Evolutionary conservation across 1,284 basidiomycete species (phyloP).

Genomic region (Cystobasidium slooffiae): DNA sequence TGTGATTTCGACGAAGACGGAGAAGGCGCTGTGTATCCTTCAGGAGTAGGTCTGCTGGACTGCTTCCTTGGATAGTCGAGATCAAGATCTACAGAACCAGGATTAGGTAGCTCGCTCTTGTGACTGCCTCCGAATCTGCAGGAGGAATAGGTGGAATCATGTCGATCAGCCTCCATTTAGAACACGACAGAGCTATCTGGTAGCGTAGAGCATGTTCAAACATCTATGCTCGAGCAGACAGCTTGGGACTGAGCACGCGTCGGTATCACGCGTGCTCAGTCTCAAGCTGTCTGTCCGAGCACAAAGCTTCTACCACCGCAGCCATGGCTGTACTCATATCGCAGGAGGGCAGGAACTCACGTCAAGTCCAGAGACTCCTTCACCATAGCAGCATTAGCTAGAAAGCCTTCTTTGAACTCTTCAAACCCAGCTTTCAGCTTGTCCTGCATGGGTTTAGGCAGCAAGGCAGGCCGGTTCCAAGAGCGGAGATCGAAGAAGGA

Average conservation of each 20-base stretch:
- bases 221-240: too few relatives aligned
- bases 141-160: not conserved
- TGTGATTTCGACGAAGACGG: not conserved
- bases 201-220: too few relatives aligned
- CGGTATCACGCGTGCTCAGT: too few relatives aligned
- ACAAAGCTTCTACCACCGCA: too few relatives aligned
- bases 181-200: too few relatives aligned
- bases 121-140: not conserved
- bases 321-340: too few relatives aligned
- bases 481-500: not conserved
- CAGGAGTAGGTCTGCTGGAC: not conserved
- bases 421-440: conserved; percentile 8
- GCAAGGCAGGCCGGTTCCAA: too few relatives aligned
- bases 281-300: too few relatives aligned
- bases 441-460: not conserved
- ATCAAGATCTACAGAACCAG: conserved; percentile 11
- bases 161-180: not conserved
- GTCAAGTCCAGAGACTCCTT: conserved; percentile 9
- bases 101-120: conserved; percentile 1
- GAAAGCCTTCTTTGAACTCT: conserved; percentile 22
- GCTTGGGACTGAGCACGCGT: too few relatives aligned
- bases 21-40: not conserved
- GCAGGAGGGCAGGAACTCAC: not conserved
- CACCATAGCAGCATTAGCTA: conserved; percentile 14
- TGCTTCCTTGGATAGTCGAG: conserved; percentile 9